These are phyloP conservation scores for Crepidotus variabilis DNA, from an alignment of 768 basidiomycete genomes.

Conservation along the genomic window DNA sequence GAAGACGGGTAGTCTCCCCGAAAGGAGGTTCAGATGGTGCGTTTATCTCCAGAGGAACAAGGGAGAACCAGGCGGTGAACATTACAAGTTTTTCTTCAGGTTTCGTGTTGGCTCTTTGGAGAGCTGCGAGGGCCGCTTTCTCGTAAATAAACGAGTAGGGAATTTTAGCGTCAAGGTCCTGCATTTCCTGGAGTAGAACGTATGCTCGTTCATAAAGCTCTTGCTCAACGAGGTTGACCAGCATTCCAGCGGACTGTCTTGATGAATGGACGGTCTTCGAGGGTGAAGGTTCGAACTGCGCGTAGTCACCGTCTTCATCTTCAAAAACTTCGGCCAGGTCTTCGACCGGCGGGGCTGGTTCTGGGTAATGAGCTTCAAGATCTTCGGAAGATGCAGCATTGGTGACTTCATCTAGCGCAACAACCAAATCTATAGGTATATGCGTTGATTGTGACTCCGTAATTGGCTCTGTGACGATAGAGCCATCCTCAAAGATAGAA, in stretches of 20 bases:
- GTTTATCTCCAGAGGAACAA: slow-evolving; percentile 23
- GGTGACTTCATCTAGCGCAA: no score
- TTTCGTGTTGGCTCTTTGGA: slow-evolving; percentile 7
- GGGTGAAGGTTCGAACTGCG: slow-evolving; percentile 6
- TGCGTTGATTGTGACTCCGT: not conserved
- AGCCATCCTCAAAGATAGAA: not conserved
- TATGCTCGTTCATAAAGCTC: slow-evolving; percentile 25
- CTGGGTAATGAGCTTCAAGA: not conserved
- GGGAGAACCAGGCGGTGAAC: slow-evolving; percentile 29
- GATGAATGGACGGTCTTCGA: slow-evolving; percentile 9
- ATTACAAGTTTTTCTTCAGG: slow-evolving; percentile 11
- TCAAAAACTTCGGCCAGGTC: slow-evolving; percentile 32
- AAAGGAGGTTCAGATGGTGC: slow-evolving; percentile 10
- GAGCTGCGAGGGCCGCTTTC: slow-evolving; percentile 21
- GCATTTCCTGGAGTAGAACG: slow-evolving; percentile 27
- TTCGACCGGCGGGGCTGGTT: slow-evolving; percentile 20
- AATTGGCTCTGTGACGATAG: not conserved
- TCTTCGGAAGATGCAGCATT: not conserved
- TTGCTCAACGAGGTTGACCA: slow-evolving; percentile 19
- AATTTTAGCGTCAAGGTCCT: slow-evolving; percentile 23
- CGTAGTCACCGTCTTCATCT: slow-evolving; percentile 25
- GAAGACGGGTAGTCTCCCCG: slow-evolving; percentile 14
- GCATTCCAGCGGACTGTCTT: slow-evolving; percentile 11
- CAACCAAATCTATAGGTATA: not conserved
- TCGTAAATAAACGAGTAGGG: slow-evolving; percentile 25